Percentiles rank a stretch among this genome's conserved stretches.
phyloP scores from a whole-genome alignment of 2,329 filamentous ascomycete genomes.

The Apiospora hydei region DNA sequence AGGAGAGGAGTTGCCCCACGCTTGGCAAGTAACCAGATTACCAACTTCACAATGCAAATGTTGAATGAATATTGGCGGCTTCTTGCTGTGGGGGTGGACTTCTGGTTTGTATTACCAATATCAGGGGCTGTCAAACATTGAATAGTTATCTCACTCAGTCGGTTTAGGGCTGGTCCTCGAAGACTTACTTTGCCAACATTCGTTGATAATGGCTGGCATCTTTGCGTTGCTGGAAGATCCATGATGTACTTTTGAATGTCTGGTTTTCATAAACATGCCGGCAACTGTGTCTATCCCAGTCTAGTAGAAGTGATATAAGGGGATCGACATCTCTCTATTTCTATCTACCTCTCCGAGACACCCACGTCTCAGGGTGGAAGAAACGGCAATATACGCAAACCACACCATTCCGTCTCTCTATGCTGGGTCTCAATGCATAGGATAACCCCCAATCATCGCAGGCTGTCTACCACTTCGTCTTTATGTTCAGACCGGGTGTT shows the following conservation, averaged over 20 bases:
- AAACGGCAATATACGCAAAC: background rate
- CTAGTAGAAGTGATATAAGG: background rate
- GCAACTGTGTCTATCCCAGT: background rate
- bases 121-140: background rate
- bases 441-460: background rate
- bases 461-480: background rate
- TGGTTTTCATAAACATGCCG: background rate
- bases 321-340: background rate
- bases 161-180: background rate
- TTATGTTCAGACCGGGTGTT: background rate
- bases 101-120: too few species aligned
- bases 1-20: background rate
- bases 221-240: too few species aligned
- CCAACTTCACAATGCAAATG: background rate
- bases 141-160: background rate
- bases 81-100: background rate
- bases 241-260: background rate
- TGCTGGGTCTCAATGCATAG: background rate
- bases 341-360: slow-evolving; percentile 4
- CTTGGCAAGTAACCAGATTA: background rate
- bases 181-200: background rate
- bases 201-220: background rate
- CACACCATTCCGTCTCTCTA: background rate
- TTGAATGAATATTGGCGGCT: background rate
- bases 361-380: background rate